Evolutionary conservation across 345 rosid species (phyloP).

Genomic region (Cochlearia excelsa): DNA sequence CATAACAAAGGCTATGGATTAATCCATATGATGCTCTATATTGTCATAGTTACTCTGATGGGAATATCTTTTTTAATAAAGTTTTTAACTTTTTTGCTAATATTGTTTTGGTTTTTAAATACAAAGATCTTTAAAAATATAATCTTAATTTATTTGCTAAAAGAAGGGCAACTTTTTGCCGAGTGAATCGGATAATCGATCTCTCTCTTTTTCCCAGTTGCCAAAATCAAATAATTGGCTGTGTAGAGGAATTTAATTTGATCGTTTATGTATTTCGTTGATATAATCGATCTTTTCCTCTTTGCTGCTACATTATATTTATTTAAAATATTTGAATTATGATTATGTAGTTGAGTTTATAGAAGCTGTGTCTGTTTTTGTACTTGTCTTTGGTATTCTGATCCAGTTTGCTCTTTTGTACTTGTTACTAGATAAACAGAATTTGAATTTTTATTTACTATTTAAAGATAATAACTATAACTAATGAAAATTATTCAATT

Average conservation of each 20-base stretch:
- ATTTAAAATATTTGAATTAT: no score
- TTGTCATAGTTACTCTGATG: slow-evolving; percentile 43
- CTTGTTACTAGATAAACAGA: no score
- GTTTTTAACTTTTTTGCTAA: not conserved
- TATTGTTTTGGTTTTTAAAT: no score
- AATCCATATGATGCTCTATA: slow-evolving; percentile 29
- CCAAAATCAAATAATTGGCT: slow-evolving; percentile 26
- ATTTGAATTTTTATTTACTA: no score
- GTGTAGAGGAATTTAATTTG: slow-evolving; percentile 2
- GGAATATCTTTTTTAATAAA: not conserved
- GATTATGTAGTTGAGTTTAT: no score
- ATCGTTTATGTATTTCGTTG: not conserved
- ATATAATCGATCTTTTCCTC: slow-evolving; percentile 8
- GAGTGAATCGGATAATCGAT: slow-evolving; percentile 36
- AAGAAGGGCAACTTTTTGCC: slow-evolving; percentile 36
- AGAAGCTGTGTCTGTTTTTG: no score
- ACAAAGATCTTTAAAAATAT: no score
- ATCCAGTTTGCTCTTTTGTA: no score
- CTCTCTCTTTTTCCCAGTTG: slow-evolving; percentile 40
- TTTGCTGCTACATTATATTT: slow-evolving; percentile 22
- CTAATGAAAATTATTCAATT: no score
- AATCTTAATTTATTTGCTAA: no score
- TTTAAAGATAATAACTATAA: no score
- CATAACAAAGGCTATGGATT: slow-evolving; percentile 32
- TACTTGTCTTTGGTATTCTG: no score